Evolutionary conservation across 805 yeast species (phyloP), one percentile per base, ranked within the genome.

Genomic region (Zygotorulaspora chibaensis): DNA sequence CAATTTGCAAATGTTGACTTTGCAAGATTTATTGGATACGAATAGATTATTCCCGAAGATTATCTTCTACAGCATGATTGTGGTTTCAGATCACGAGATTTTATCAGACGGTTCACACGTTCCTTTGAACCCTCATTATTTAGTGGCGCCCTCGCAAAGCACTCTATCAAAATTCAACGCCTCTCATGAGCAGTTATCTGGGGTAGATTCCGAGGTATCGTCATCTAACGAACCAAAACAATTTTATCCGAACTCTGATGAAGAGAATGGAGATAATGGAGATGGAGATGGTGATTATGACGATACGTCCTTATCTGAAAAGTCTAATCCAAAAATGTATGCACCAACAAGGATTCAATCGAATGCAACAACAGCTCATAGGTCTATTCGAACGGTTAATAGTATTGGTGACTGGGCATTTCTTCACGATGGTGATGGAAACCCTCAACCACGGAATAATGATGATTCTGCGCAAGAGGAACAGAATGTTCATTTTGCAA

Each of bases 11-110:
- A 56, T 66, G 35, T 51, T 68, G 12, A 52, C 61, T 5, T 42
- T 70, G 7, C 62, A 62, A n/a, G 73, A 70, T 42, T 54, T 66
- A n/a, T 41, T 66, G 13, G 62, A 59, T 16, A 41, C 48, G 18
- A 59, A 59, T 26, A 58, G 54, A 23, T 52, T 49, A 37, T 55
- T 56, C 10, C 57, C 65, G 4, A 67, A 65, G 47, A 58, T 67
- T 20, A 38, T 69, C n/a, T 66, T 69, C 45, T 69, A 67, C 48
- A 58, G 62, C 18, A 53, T 61, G 58, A 47, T 49, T 8, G 53
- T 45, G 29, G 46, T 49, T 9, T 38, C 46, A 12, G 53, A 46
- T 17, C 41, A 45, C 23, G 44, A 45, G 18, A 17, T 23, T n/a
- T 29, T 36, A 9, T 18, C 27, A 34, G 34, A 23, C 10, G n/a